Base-by-base conservation (phyloP, 1,284 basidiomycete species). In the Phlebopus sp. region DNA sequence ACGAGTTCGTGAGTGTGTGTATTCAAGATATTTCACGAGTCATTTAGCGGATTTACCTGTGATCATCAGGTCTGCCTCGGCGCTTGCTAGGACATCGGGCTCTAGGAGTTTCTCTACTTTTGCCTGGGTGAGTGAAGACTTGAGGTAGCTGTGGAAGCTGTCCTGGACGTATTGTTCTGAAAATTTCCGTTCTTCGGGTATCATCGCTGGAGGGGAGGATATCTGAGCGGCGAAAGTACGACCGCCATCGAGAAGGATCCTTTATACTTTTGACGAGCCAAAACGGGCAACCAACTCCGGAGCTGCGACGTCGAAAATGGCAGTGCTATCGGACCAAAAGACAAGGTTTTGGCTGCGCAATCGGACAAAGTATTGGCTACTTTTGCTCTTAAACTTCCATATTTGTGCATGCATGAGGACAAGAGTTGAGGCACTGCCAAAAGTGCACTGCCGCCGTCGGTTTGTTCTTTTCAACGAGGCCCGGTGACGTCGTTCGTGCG, bases 41-140 rank as follows among this genome's bases (percentile, higher is more conserved):
- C n/a, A n/a, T n/a, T n/a, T n/a, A n/a, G n/a, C n/a, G 2, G 17
- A 63, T 78, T 52, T 43, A 82, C 87, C 88, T 58, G 85, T 85
- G 46, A 90, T 84, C 85, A 90, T 89, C 30, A 92, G 66, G 69
- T 92, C 87, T 0, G 74, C 78, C 66, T 89, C 84, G 25, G 87
- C 87, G 48, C 82, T 85, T 30, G 82, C 82, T 9, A 90, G 70
- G 3, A 86, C 66, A 29, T 87, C 81, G 6, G 79, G 76, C 59
- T 86, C 84, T 32, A 92, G 69, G 4, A 92, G 70, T 1, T 73
- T 70, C 64, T 92, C 90, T 1, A 75, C 76, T 60, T 87, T 88
- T 0, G 89, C 90, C 54, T 84, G 79, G 0, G 84, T 76, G 8
- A 92, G 69, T 0, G 86, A 86, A 1, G 84, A 86, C 59, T 84